A percentile compares a stretch with the other conserved stretches of the same genome.
Evolutionary conservation across 1,284 basidiomycete species (phyloP).

Genomic region (Phaffia rhodozyma): DNA sequence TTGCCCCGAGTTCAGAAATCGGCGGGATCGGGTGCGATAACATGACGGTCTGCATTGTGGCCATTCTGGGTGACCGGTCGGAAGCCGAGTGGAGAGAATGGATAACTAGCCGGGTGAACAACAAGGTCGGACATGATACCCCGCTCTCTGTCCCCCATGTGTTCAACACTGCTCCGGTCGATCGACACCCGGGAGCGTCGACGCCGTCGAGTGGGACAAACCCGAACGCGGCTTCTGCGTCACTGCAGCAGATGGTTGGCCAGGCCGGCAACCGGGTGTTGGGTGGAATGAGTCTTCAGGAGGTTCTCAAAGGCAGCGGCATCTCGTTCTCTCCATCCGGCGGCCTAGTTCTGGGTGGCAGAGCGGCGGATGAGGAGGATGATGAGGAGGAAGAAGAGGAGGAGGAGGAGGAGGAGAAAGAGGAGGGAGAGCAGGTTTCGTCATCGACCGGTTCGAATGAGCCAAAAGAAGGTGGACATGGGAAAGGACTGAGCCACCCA

Average conservation of each 20-base stretch:
- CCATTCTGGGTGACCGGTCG: slow-evolving; percentile 71
- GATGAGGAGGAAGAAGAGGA: slow-evolving; percentile 46
- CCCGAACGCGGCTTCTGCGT: slow-evolving; percentile 20
- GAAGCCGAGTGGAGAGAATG: slow-evolving; percentile 88
- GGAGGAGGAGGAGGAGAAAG: slow-evolving; percentile 30
- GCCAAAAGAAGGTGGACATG: no score
- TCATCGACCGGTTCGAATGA: no score
- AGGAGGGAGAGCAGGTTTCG: no score
- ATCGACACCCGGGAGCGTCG: slow-evolving; percentile 15
- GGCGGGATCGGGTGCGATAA: slow-evolving; percentile 98
- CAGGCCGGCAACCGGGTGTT: slow-evolving; percentile 24
- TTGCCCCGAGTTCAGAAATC: slow-evolving; percentile 85
- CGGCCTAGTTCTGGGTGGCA: slow-evolving; percentile 47
- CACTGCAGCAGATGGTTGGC: slow-evolving; percentile 21
- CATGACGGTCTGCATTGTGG: slow-evolving; percentile 93
- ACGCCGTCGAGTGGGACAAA: background rate
- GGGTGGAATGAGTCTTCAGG: slow-evolving; percentile 40
- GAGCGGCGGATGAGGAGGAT: slow-evolving; percentile 38
- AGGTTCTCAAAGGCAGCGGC: slow-evolving; percentile 36
- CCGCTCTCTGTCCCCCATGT: slow-evolving; percentile 37
- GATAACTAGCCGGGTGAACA: slow-evolving; percentile 74
- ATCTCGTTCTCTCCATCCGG: slow-evolving; percentile 46
- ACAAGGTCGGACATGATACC: slow-evolving; percentile 47
- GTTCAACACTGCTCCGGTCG: slow-evolving; percentile 23
- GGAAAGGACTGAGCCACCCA: background rate